Percentiles rank a stretch among this genome's conserved stretches.
These are phyloP conservation scores for Chamaenerion angustifolium DNA, from an alignment of 345 rosid genomes.

Conservation along the genomic window DNA sequence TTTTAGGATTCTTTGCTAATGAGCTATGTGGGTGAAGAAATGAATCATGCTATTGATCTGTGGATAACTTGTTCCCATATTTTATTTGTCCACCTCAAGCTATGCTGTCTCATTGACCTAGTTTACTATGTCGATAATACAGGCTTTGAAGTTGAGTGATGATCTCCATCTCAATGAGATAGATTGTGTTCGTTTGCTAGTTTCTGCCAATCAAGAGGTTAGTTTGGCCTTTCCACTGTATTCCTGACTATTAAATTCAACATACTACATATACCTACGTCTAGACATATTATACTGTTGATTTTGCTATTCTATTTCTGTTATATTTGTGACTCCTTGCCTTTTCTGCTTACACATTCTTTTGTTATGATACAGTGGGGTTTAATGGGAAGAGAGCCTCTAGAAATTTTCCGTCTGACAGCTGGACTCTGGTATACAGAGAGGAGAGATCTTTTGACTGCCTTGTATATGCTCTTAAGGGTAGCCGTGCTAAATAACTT, in stretches of 20 bases:
- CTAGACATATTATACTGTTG: too few species aligned
- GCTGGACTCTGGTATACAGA: slow-evolving; percentile 93
- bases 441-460: slow-evolving; percentile 71
- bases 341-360: not conserved
- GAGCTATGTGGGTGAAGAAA: too few species aligned
- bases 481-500: slow-evolving; percentile 17
- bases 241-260: not conserved
- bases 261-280: too few species aligned
- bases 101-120: slow-evolving; percentile 6
- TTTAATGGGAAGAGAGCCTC: slow-evolving; percentile 66
- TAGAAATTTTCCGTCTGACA: slow-evolving; percentile 80
- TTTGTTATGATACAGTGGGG: slow-evolving; percentile 39
- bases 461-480: slow-evolving; percentile 66
- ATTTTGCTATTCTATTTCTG: not conserved
- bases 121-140: slow-evolving; percentile 4
- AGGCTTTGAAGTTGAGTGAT: slow-evolving; percentile 82
- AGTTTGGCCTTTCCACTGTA: not conserved
- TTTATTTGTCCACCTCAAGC: not conserved
- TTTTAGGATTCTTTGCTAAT: too few species aligned
- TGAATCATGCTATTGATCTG: too few species aligned
- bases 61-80: not conserved
- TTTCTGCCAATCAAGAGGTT: slow-evolving; percentile 92
- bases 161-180: slow-evolving; percentile 89
- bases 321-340: not conserved
- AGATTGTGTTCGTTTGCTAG: slow-evolving; percentile 66